Evolutionary conservation across 768 basidiomycete genomes (phyloP).

Genomic region (Tricholoma furcatifolium): DNA sequence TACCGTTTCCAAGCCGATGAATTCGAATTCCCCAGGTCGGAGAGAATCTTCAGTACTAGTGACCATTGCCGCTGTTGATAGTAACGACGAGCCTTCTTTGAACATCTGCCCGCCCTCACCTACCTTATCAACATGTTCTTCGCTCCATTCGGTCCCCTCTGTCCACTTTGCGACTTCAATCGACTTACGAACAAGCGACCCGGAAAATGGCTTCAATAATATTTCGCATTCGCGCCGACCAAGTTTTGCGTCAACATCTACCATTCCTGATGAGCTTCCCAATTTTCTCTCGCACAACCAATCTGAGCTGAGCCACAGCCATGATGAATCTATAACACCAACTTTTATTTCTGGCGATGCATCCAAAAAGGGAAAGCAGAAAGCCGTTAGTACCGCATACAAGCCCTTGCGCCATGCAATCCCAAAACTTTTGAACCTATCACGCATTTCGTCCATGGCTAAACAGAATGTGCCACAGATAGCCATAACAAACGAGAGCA

Average conservation of each 20-base stretch:
- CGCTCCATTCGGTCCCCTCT: slow-evolving; percentile 27
- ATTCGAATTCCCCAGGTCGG: too few species aligned
- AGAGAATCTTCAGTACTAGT: too few species aligned
- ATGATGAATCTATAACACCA: slow-evolving; percentile 35
- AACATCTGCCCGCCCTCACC: slow-evolving; percentile 64
- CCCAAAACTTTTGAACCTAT: too few species aligned
- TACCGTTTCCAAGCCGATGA: too few species aligned
- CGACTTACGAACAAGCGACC: slow-evolving; percentile 67
- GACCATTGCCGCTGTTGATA: slow-evolving; percentile 25
- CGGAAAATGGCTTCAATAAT: slow-evolving; percentile 36
- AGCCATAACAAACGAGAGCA: too few species aligned
- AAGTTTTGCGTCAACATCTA: slow-evolving; percentile 54
- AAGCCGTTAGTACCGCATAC: too few species aligned
- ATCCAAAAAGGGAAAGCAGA: slow-evolving; percentile 23
- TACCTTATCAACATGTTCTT: slow-evolving; percentile 66
- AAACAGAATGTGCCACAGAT: too few species aligned
- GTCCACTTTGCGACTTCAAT: slow-evolving; percentile 55
- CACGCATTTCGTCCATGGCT: too few species aligned
- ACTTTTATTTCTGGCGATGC: slow-evolving; percentile 25
- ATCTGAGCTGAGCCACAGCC: slow-evolving; percentile 34
- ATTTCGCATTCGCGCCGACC: slow-evolving; percentile 48
- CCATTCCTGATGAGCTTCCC: slow-evolving; percentile 45
- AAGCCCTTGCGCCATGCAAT: too few species aligned
- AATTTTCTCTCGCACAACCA: slow-evolving; percentile 7
- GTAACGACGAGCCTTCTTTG: slow-evolving; percentile 35